Evolutionary conservation across 805 yeast species (phyloP).

Genomic region (Saccharomycopsis sp.): DNA sequence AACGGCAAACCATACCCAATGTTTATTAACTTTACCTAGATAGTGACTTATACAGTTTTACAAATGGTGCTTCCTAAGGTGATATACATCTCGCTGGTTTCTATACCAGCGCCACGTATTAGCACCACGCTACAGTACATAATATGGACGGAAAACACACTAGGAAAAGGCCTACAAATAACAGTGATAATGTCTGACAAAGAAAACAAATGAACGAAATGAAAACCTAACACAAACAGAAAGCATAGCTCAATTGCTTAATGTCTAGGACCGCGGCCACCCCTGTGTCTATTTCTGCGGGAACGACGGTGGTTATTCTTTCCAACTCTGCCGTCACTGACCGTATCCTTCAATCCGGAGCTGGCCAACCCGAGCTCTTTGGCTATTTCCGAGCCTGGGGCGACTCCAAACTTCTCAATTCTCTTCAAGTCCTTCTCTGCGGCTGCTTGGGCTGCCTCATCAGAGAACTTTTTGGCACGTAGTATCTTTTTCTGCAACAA

Average conservation of each 20-base stretch:
- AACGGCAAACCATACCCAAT: no score
- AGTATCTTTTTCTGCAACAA: conserved; percentile 58
- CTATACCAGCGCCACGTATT: no score
- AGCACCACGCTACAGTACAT: not conserved
- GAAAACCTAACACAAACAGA: not conserved
- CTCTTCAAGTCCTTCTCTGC: conserved; percentile 60
- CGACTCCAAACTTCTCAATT: conserved; percentile 80
- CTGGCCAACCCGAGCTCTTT: conserved; percentile 55
- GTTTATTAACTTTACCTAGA: not conserved
- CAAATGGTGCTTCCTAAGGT: not conserved
- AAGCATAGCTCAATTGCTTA: not conserved
- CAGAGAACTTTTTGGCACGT: conserved; percentile 76
- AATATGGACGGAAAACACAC: no score
- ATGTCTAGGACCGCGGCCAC: not conserved
- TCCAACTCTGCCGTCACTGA: conserved; percentile 5
- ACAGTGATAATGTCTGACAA: not conserved
- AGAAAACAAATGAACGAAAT: not conserved
- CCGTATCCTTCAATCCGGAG: not conserved
- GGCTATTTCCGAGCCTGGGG: conserved; percentile 57
- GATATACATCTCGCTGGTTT: no score
- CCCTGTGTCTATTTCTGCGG: not conserved
- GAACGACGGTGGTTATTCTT: not conserved
- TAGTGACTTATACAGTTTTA: not conserved
- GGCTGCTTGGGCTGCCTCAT: conserved; percentile 40
- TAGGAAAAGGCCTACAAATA: not conserved